Evolutionary conservation across 192 early-diverging fungal species (phyloP), one percentile per base, ranked within the genome.

Genomic region (Rhizoclosmatium globosum): DNA sequence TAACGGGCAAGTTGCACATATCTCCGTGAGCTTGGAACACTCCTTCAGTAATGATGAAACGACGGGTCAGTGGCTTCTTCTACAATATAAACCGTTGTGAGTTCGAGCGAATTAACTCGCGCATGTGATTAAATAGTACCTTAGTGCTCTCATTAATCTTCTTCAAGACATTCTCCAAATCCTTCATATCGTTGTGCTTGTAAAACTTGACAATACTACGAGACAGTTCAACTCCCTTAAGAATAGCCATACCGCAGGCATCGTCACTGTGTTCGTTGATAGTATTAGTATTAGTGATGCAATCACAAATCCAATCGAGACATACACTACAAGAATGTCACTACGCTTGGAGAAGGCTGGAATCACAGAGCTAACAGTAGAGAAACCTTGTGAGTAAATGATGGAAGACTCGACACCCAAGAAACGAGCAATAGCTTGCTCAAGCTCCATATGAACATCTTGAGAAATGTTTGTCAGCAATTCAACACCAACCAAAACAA

Each of bases 131-230:
- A 23, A 44, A 71, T 50, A 31, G 31, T 75, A 92, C 92, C 66
- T 81, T 77, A 21, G 76, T 71, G 60, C 90, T 85, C 73, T 97
- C 94, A 60, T 93, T 83, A 64, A 99, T 90, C 50, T 94, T 90
- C 65, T 89, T 71, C 64, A 99, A 85, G 31, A 97, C 88, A 57
- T 91, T 91, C 82, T 99, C 95, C 21, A 99, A 84, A 78, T 99
- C 96, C 7, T 91, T 87, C 94, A 99, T 94, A 79, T 99, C 96
- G 82, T 99, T 98, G 87, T 99, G 97, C 78, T 97, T 97, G 82
- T 91, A 99, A 86, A 89, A 97, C 76, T 92, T 91, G 65, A 99
- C 90, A 80, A 87, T 93, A 69, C 94, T 95, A 53, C 97, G 88
- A n/a, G 96, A 96, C 57, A 98, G 93, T 75, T 91, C 89, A 15